A percentile compares a stretch with the other conserved stretches of the same genome.
phyloP scores from a whole-genome alignment of 768 basidiomycete species.

The Termitomyces sp. region DNA sequence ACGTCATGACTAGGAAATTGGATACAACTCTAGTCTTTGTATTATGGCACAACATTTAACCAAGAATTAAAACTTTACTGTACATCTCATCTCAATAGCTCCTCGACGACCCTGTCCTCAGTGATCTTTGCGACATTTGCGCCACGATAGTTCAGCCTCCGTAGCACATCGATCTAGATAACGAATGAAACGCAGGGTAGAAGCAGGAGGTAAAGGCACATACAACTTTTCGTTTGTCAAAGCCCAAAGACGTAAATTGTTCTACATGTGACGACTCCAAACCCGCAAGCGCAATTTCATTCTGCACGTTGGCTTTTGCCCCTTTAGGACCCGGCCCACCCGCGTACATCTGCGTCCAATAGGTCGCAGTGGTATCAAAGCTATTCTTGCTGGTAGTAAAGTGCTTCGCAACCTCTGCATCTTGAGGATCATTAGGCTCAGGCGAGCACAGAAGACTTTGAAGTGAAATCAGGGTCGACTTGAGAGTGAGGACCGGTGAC shows the following conservation, averaged over 20 bases:
- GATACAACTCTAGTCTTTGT: conserved; percentile 2
- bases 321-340: conserved; percentile 54
- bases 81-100: conserved; percentile 56
- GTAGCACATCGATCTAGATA: conserved; percentile 77
- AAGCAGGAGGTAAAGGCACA: conserved; percentile 25
- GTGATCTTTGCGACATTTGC: conserved; percentile 72
- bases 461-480: conserved; percentile 91
- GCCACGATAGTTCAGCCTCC: conserved; percentile 83
- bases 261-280: conserved; percentile 79
- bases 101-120: conserved; percentile 83
- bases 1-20: background rate
- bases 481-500: conserved; percentile 93
- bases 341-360: conserved; percentile 93
- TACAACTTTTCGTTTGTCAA: conserved; percentile 81
- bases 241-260: conserved; percentile 79
- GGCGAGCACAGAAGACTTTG: conserved; percentile 92
- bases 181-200: background rate
- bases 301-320: conserved; percentile 41
- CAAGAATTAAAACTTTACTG: background rate
- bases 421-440: conserved; percentile 94
- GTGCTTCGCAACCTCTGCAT: conserved; percentile 97
- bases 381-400: conserved; percentile 82
- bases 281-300: conserved; percentile 74
- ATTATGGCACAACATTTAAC: background rate
- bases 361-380: conserved; percentile 89